A percentile compares a stretch with the other conserved stretches of the same genome.
phyloP scores from a whole-genome alignment of 495 filamentous ascomycete species.

The Hyaloscypha bicolor region DNA sequence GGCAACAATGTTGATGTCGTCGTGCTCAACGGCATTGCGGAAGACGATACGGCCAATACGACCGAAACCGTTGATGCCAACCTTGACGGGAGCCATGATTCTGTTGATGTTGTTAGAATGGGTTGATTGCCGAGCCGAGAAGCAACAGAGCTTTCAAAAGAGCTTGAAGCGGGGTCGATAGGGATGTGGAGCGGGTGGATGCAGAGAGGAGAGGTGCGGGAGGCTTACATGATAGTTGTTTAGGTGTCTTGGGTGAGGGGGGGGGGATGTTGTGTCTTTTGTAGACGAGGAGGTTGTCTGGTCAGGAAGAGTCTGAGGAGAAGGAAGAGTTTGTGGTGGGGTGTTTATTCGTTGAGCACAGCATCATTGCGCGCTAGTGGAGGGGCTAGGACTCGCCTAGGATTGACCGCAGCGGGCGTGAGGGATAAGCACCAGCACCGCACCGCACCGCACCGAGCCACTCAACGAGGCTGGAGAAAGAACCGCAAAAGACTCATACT shows the following conservation, averaged over 20 bases:
- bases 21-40: conserved; percentile 76
- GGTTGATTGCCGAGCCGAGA: not conserved
- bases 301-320: conserved; percentile 26
- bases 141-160: conserved; percentile 9
- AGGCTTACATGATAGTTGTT: conserved; percentile 14
- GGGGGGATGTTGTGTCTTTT: conserved; percentile 16
- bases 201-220: not conserved
- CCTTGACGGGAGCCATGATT: conserved; percentile 55
- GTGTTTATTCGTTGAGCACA: conserved; percentile 22
- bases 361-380: conserved; percentile 17
- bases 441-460: not conserved
- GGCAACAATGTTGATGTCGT: conserved; percentile 85
- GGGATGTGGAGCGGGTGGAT: conserved; percentile 17
- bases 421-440: too few relatives aligned
- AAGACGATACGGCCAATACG: conserved; percentile 96
- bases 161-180: conserved; percentile 22
- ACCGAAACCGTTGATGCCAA: conserved; percentile 99
- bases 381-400: conserved; percentile 6
- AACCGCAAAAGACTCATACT: not conserved
- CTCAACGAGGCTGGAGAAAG: not conserved
- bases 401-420: not conserved
- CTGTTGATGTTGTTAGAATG: conserved; percentile 11
- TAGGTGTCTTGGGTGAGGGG: conserved; percentile 8
- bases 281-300: conserved; percentile 9
- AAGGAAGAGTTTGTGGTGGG: conserved; percentile 29